These are phyloP conservation scores for Crithidia thermophila DNA, from an alignment of 208 protist species.

Conservation along the genomic window DNA sequence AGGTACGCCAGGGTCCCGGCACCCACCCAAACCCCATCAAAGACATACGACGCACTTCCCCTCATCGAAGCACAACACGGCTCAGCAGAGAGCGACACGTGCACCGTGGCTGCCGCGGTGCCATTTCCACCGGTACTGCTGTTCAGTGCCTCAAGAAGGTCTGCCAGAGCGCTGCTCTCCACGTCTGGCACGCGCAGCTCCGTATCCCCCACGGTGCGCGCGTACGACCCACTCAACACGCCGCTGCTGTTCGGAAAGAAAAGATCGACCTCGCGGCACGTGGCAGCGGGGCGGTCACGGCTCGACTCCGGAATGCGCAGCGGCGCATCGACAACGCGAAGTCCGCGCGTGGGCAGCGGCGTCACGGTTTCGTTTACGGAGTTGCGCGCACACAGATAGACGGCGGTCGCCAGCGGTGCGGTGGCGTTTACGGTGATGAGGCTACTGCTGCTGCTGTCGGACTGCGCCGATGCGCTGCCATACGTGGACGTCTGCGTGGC, in stretches of 20 bases:
- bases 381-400: slow-evolving; percentile 26
- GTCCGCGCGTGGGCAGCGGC: not conserved
- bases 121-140: not conserved
- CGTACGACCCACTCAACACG: slow-evolving; percentile 1
- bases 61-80: not conserved
- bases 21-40: slow-evolving; percentile 11
- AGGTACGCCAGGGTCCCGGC: slow-evolving; percentile 12
- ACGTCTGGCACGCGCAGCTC: not conserved
- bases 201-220: slow-evolving; percentile 5
- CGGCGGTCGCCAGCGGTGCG: not conserved
- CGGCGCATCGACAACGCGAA: slow-evolving; percentile 12
- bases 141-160: not conserved
- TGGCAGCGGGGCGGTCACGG: not conserved
- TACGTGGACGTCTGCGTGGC: too few species aligned
- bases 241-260: slow-evolving; percentile 16
- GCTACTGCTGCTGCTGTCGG: too few species aligned
- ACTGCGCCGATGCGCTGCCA: too few species aligned
- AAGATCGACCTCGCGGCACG: slow-evolving; percentile 23
- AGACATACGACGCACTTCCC: not conserved
- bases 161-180: not conserved
- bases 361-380: slow-evolving; percentile 18
- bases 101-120: not conserved
- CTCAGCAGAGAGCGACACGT: not conserved
- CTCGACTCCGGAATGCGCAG: slow-evolving; percentile 10
- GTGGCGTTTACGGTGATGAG: slow-evolving; percentile 3